A percentile compares a stretch with the other conserved stretches of the same genome.
These are phyloP conservation scores for Solanum chacoense DNA, from an alignment of 305 asterid genomes.

Conservation along the genomic window DNA sequence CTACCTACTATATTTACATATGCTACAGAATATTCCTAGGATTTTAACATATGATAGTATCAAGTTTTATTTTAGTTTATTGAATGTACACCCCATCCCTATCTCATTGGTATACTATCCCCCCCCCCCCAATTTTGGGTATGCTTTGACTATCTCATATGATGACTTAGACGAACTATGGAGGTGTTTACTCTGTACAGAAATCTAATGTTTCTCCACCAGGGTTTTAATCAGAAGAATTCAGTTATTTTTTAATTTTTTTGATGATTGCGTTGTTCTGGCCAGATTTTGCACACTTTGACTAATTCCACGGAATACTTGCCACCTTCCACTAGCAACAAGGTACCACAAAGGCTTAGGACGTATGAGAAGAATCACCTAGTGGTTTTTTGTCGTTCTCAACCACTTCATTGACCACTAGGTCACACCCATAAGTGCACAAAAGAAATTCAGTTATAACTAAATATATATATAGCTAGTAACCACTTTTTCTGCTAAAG, in stretches of 20 bases:
- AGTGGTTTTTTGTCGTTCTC: too few relatives aligned
- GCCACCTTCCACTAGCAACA: too few relatives aligned
- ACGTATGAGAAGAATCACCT: too few relatives aligned
- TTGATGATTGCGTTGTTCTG: too few relatives aligned
- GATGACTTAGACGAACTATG: background rate
- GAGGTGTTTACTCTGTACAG: background rate
- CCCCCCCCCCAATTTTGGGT: background rate
- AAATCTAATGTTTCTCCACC: background rate
- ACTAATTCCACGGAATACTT: too few relatives aligned
- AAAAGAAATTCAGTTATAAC: background rate
- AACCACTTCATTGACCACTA: too few relatives aligned
- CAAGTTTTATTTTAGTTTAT: background rate
- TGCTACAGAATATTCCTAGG: too few relatives aligned
- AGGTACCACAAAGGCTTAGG: too few relatives aligned
- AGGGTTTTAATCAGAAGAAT: background rate
- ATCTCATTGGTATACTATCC: background rate
- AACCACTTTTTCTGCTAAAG: background rate
- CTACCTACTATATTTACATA: too few relatives aligned
- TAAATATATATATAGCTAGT: background rate
- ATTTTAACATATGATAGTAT: background rate
- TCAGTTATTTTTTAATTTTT: background rate
- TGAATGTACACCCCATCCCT: background rate
- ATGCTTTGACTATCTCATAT: background rate
- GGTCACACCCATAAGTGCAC: too few relatives aligned
- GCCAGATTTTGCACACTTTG: too few relatives aligned